Conservation (phyloP, 345 rosid species). For the Pistacia atlantica region DNA sequence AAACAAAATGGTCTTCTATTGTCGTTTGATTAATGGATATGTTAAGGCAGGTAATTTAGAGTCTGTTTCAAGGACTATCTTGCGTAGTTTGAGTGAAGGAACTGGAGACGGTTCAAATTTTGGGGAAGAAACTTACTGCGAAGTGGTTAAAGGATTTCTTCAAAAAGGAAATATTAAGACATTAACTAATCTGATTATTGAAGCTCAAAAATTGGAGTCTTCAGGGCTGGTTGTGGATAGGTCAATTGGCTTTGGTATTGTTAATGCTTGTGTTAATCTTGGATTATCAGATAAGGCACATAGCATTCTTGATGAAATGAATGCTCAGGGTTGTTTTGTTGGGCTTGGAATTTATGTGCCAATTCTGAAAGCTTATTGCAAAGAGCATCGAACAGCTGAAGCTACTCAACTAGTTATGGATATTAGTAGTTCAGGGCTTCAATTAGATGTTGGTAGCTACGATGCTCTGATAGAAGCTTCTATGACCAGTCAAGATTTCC, state of each 20-base stretch:
- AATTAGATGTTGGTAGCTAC: conserved; percentile 59
- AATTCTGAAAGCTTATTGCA: conserved; percentile 78
- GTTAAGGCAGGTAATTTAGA: conserved; percentile 63
- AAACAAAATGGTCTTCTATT: conserved; percentile 38
- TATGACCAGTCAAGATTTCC: conserved; percentile 88
- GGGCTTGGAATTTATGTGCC: conserved; percentile 87
- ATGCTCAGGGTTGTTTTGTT: conserved; percentile 59
- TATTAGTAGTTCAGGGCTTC: conserved; percentile 70
- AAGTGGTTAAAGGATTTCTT: conserved; percentile 69
- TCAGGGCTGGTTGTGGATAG: conserved; percentile 30
- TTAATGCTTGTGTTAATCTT: conserved; percentile 73
- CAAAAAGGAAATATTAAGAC: conserved; percentile 60
- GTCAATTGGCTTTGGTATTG: conserved; percentile 70
- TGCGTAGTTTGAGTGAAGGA: conserved; percentile 45
- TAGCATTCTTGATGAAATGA: conserved; percentile 77
- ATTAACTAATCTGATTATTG: conserved; percentile 65
- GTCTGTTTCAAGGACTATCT: conserved; percentile 46
- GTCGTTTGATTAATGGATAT: conserved; percentile 71
- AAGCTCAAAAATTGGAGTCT: conserved; percentile 76
- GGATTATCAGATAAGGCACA: conserved; percentile 88
- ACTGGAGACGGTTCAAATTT: conserved; percentile 32
- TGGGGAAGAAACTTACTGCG: conserved; percentile 56
- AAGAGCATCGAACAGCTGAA: conserved; percentile 82
- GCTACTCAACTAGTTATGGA: conserved; percentile 90
- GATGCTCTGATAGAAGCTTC: conserved; percentile 81